These are phyloP conservation scores for Boletus sensibilis DNA, from an alignment of 768 basidiomycete genomes.

Conservation along the genomic window DNA sequence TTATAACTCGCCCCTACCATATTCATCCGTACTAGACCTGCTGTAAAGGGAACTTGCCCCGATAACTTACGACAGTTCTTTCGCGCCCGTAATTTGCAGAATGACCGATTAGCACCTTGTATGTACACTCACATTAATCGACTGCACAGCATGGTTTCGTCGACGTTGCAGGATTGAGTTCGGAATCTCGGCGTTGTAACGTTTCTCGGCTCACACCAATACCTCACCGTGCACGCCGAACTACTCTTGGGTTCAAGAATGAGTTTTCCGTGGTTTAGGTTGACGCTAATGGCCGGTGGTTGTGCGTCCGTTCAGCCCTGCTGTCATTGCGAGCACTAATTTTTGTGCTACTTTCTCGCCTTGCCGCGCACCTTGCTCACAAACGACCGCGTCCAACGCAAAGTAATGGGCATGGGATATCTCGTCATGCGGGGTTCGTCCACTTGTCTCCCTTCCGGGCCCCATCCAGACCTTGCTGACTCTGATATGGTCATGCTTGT, in stretches of 20 bases:
- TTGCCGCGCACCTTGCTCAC: neutral
- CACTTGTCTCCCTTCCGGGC: conserved; percentile 9
- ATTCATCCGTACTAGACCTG: conserved; percentile 7
- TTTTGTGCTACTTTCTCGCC: neutral
- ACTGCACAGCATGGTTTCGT: conserved; percentile 15
- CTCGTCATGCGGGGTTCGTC: conserved; percentile 56
- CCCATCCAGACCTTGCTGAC: neutral
- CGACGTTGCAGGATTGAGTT: neutral
- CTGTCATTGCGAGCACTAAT: conserved; percentile 6
- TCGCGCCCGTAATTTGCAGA: conserved; percentile 10
- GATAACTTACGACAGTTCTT: conserved; percentile 8
- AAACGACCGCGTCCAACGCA: conserved; percentile 2
- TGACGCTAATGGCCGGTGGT: conserved; percentile 45
- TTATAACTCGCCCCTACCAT: conserved; percentile 11
- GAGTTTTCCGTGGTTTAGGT: conserved; percentile 58
- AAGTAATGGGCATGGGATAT: conserved; percentile 60
- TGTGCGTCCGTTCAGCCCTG: conserved; percentile 39
- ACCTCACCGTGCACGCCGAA: neutral
- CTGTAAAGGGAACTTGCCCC: conserved; percentile 4
- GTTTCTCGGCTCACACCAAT: neutral
- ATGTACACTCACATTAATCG: conserved; percentile 13
- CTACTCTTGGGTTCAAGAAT: conserved; percentile 29
- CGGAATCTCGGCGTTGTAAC: neutral
- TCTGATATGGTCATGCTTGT: conserved; percentile 5
- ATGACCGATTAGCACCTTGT: conserved; percentile 6